Base-by-base conservation (phyloP, 768 basidiomycete species). In the Candolleomyces efflorescens region DNA sequence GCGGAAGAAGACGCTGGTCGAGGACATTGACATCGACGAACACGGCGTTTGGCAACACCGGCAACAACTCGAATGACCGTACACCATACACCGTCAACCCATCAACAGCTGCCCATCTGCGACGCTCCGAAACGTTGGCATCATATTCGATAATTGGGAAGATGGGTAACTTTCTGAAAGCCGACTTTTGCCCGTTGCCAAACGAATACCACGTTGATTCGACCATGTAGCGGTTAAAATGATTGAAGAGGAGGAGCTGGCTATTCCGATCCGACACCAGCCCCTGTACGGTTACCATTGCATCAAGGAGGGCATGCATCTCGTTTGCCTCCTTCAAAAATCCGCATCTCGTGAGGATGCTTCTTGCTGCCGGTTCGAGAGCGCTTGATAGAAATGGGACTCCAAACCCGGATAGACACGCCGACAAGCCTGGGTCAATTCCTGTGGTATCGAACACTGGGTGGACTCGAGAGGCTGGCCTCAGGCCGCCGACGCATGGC, bases 141-240 rank as follows among this genome's bases (percentile, higher is more conserved):
- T 48, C 59, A 49, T 59, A 68, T 24, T 59, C 58, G 5, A 70
- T 59, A 7, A 67, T 32, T 3, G 76, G 72, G 52, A 67, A 69
- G 24, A 76, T 61, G 1, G 70, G 67, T 26, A 75, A 60, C 27
- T 18, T 10, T 32, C 23, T 56, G 26, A 56, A 39, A 27, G 46
- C 48, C 22, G 24, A 22, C 24, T 13, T 17, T 17, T 52, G 50
- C 17, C 10, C 9, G 11, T 63, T 36, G 67, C 43, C 48, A 64
- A 53, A 12, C 11, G 27, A 26, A 44, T n/a, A 39, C 44, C 58
- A 38, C 59, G 1, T 45, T 36, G 22, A 52, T 53, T 22, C 48
- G 22, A 7, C 20, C 18, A 48, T 48, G 46, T 48, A 13, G 7
- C 10, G 20, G 46, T 48, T 48, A 20, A 48, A 48, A 26, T 48